Base-by-base conservation (phyloP, 768 basidiomycete genomes). In the Suillus brevipes region DNA sequence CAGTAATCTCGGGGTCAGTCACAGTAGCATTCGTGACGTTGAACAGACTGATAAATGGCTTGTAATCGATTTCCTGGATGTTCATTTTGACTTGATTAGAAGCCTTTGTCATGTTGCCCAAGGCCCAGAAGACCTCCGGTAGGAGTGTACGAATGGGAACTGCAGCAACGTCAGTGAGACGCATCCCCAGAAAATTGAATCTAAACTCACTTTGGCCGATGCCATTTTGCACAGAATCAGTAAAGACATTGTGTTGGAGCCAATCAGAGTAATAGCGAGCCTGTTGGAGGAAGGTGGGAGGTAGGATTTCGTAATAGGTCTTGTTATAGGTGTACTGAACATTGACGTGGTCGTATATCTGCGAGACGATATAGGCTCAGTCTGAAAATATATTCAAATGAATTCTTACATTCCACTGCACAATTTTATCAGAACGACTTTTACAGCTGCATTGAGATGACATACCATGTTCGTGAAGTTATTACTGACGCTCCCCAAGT, bases 31-130 rank as follows among this genome's bases (percentile, higher is more conserved):
- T 88, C 23, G 89, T 86, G 75, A 89, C 84, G 69, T 86, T 84
- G 83, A 94, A 89, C 74, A 93, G 81, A 18, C 89, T 90, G 72
- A 92, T 87, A 84, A 94, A 91, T 23, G 91, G 87, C 78, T 93
- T 91, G 80, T 93, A 93, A 64, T 90, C 89, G 14, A 87, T 85
- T 77, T 89, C 84, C 67, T 90, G 81, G 64, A 92, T 76, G 75
- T 87, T 81, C 76, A 94, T 82, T 72, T 90, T 87, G 61, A 93
- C 83, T 37, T 89, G 86, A 77, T 90, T 88, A 66, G 82, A 85
- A 68, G 86, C 83, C 79, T 86, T 88, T n/a, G 88, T 84, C 76
- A 94, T 88, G 70, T 85, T 86, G 72, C 89, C 85, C 58, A 94
- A 82, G 36, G 89, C 85, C 57, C 74, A 79, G 62, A 92, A 78